phyloP scores from a whole-genome alignment of 2,329 filamentous ascomycete species.

The Talaromyces sp. region DNA sequence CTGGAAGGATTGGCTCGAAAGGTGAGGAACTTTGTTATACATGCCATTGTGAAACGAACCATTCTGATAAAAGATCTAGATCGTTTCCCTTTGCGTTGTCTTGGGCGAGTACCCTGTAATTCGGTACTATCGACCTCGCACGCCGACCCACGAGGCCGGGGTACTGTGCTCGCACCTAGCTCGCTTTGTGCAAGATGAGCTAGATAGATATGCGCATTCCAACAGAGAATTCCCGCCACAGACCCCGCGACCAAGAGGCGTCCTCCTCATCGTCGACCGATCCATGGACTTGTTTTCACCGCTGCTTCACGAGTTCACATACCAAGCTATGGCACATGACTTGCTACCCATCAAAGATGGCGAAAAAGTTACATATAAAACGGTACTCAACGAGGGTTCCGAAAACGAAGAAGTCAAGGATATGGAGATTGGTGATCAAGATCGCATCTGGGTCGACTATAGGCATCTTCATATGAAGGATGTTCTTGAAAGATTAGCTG shows the following conservation, averaged over 20 bases:
- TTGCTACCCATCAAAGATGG: slow-evolving; percentile 81
- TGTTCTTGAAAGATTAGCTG: slow-evolving; percentile 86
- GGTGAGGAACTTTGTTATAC: slow-evolving; percentile 44
- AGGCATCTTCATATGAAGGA: slow-evolving; percentile 97
- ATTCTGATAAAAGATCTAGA: slow-evolving; percentile 44
- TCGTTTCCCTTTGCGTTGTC: slow-evolving; percentile 81
- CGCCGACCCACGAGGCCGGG: slow-evolving; percentile 75
- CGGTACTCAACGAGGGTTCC: slow-evolving; percentile 69
- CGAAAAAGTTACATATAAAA: slow-evolving; percentile 82
- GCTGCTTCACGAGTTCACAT: slow-evolving; percentile 91
- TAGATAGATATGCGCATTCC: slow-evolving; percentile 82
- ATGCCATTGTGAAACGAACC: background rate
- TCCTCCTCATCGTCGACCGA: slow-evolving; percentile 81
- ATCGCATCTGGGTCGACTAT: slow-evolving; percentile 93
- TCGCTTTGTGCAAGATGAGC: slow-evolving; percentile 82
- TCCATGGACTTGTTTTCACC: slow-evolving; percentile 90
- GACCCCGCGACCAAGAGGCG: slow-evolving; percentile 68
- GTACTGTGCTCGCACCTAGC: slow-evolving; percentile 86
- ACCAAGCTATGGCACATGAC: slow-evolving; percentile 97
- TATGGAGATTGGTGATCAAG: slow-evolving; percentile 83
- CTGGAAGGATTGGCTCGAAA: slow-evolving; percentile 84
- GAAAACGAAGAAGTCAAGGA: slow-evolving; percentile 74
- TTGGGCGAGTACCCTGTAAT: slow-evolving; percentile 93
- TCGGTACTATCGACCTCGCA: slow-evolving; percentile 76
- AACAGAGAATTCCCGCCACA: slow-evolving; percentile 76